A percentile compares a stretch with the other conserved stretches of the same genome.
phyloP scores from a whole-genome alignment of 345 rosid species.

The Hibiscus syriacus region DNA sequence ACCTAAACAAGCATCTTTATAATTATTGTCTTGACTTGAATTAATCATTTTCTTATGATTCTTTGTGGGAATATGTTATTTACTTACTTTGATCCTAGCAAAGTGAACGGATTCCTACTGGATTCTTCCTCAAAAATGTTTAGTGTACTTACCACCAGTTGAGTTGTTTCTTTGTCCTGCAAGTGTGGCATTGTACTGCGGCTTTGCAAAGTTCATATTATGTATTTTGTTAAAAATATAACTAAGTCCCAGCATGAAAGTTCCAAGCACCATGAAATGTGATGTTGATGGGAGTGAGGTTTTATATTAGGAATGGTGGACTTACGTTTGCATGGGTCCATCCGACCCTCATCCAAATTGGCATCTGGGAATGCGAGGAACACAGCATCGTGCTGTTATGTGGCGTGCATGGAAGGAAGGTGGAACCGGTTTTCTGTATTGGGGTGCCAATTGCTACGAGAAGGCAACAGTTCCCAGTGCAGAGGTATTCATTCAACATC shows the following conservation, averaged over 20 bases:
- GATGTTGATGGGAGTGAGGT: constrained; percentile 7
- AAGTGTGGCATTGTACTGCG: background rate
- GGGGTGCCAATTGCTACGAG: constrained; percentile 99
- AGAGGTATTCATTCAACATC: constrained; percentile 49
- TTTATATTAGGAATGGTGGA: constrained; percentile 81
- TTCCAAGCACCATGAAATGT: background rate
- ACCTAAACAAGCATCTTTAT: background rate
- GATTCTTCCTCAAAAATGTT: background rate
- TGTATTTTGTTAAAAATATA: background rate
- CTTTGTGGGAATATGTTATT: background rate
- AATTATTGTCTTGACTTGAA: background rate
- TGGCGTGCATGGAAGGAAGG: constrained; percentile 99
- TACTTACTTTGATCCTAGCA: background rate
- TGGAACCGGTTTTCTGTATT: constrained; percentile 85
- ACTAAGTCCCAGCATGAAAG: background rate
- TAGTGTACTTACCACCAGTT: background rate
- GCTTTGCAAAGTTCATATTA: background rate
- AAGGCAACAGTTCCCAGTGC: constrained; percentile 90
- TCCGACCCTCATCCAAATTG: constrained; percentile 98
- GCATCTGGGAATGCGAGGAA: constrained; percentile 98
- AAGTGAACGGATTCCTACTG: background rate
- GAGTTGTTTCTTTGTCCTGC: background rate
- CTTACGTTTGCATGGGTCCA: constrained; percentile 96
- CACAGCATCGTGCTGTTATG: constrained; percentile 97
- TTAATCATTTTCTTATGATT: background rate